Base-by-base conservation (phyloP, 2,329 filamentous ascomycete species). In the Hypoxylon sp. region DNA sequence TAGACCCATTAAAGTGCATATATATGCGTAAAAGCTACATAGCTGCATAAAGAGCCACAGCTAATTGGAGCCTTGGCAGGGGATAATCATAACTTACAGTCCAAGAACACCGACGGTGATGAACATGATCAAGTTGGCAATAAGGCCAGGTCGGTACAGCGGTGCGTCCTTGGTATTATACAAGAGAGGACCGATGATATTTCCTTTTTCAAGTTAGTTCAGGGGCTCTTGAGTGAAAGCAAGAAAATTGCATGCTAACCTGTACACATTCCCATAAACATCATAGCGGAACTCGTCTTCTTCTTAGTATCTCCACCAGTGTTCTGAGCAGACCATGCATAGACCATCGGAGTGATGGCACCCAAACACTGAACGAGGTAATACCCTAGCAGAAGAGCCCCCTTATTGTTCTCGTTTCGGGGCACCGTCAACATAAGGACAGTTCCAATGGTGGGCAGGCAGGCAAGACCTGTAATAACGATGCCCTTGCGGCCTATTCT, bases 241-340 rank as follows among this genome's bases (percentile, higher is more conserved):
- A 9, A 19, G 17, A 9, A 33, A 48, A 48, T 24, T 3, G 11
- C 42, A n/a, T 29, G 3, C 69, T 61, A 14, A 71, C 69, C 69
- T 1, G 85, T 85, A 55, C 86, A 88, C 71, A 88, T 85, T 5
- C 88, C 88, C 26, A 91, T 81, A 70, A 91, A 89, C 2, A 91
- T 78, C 13, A 88, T 83, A 1, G 82, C 87, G 0, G 88, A 90
- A 0, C 86, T 90, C 1, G 87, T 84, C 74, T 91, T 91, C 67
- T 88, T 85, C 76, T 92, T 92, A 0, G 90, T 92, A 66, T 91
- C 88, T 0, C 89, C 90, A 1, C 83, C 89, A 0, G 89, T 88
- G 69, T 90, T 89, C 55, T 87, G 86, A 0, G 84, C 84, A 0
- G 83, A 84, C 85, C 85, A 88, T 0, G 84, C 84, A 73, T 87